Conservation (phyloP, 495 filamentous ascomycete genomes). For the Pseudotulostoma volvatum region DNA sequence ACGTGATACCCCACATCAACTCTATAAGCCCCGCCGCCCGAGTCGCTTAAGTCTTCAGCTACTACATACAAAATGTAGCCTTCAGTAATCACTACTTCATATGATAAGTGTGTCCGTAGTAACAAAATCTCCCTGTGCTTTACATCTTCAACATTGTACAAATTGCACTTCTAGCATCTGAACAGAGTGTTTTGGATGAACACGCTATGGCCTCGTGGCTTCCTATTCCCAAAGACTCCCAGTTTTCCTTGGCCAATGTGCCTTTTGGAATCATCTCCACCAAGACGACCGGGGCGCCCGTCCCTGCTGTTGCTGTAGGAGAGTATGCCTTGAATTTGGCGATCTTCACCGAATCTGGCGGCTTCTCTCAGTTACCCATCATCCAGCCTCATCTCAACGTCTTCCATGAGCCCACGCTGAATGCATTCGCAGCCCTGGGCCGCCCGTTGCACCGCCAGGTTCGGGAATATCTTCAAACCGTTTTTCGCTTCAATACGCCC, state of each 20-base stretch:
- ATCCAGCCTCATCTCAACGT: constrained; percentile 41
- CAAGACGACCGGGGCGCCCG: constrained; percentile 32
- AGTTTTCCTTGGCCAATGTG: constrained; percentile 80
- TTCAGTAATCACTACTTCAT: too few relatives aligned
- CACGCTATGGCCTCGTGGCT: constrained; percentile 55
- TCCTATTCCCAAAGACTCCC: constrained; percentile 42
- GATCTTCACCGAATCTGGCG: constrained; percentile 38
- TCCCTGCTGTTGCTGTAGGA: constrained; percentile 66
- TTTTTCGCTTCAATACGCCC: constrained; percentile 47
- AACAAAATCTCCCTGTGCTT: too few relatives aligned
- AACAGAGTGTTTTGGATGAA: too few relatives aligned
- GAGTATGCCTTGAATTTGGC: constrained; percentile 61
- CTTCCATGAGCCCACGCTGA: constrained; percentile 56
- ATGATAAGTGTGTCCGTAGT: too few relatives aligned
- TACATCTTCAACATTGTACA: too few relatives aligned
- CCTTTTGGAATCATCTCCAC: constrained; percentile 82
- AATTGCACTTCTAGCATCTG: too few relatives aligned
- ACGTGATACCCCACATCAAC: too few relatives aligned
- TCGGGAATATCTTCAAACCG: constrained; percentile 52
- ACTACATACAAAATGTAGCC: too few relatives aligned
- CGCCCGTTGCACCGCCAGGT: constrained; percentile 54
- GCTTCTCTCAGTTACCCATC: constrained; percentile 43
- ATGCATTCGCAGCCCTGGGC: constrained; percentile 68
- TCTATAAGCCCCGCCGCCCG: too few relatives aligned
- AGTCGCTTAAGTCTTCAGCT: too few relatives aligned